A percentile compares a stretch with the other conserved stretches of the same genome.
phyloP scores from a whole-genome alignment of 2,329 filamentous ascomycete genomes.

The Trichophaea hybrida region DNA sequence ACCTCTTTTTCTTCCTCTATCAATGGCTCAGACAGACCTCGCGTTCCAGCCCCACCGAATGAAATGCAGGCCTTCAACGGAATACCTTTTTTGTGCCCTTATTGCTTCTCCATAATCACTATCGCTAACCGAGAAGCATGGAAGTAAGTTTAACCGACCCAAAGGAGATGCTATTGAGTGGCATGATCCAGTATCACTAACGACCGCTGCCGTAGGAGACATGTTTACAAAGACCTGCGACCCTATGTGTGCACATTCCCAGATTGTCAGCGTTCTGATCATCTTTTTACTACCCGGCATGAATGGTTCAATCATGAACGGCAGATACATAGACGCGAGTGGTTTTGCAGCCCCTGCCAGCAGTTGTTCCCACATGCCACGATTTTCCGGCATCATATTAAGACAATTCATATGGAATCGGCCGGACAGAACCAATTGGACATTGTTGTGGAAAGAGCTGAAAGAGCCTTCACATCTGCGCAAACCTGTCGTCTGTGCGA shows the following conservation, averaged over 20 bases:
- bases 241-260: conserved; percentile 28
- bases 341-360: conserved; percentile 17
- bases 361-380: background rate
- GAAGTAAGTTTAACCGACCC: background rate
- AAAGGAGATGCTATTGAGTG: too few relatives aligned
- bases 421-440: conserved; percentile 2
- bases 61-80: conserved; percentile 15
- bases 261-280: conserved; percentile 19
- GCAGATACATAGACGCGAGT: conserved; percentile 21
- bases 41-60: conserved; percentile 25
- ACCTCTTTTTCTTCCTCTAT: too few relatives aligned
- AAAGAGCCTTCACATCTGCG: conserved; percentile 6
- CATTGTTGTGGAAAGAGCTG: conserved; percentile 9
- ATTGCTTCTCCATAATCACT: conserved; percentile 25
- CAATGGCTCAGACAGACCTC: too few relatives aligned
- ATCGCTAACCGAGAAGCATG: background rate
- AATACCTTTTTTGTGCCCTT: conserved; percentile 29
- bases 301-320: conserved; percentile 27
- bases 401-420: conserved; percentile 1
- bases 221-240: conserved; percentile 10
- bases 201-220: too few relatives aligned
- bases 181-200: too few relatives aligned
- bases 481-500: conserved; percentile 12
- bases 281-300: conserved; percentile 20
- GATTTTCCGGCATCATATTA: conserved; percentile 8